Conservation (phyloP, 225 moss, liverwort and hornwort species). For the Neckera pumila region DNA sequence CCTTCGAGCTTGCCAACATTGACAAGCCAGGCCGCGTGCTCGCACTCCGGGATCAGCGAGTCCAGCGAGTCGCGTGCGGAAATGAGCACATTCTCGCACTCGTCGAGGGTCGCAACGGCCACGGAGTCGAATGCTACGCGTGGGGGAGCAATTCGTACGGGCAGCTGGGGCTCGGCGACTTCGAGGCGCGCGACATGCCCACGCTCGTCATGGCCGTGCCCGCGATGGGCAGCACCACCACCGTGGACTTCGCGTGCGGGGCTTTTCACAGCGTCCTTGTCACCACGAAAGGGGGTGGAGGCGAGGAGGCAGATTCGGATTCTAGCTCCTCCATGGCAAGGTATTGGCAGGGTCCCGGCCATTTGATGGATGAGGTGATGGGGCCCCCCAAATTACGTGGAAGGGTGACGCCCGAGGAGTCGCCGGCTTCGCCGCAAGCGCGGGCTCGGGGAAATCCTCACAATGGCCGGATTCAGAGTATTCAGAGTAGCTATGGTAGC, state of each 20-base stretch:
- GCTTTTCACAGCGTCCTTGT: conserved; percentile 33
- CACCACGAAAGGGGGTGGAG: not conserved
- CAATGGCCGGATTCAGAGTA: not conserved
- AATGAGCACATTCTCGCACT: conserved; percentile 44
- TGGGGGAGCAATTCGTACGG: conserved; percentile 43
- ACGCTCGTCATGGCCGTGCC: not conserved
- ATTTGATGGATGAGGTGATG: conserved; percentile 6
- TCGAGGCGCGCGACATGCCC: conserved; percentile 8
- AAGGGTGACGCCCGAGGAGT: conserved; percentile 3
- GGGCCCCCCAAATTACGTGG: conserved; percentile 1
- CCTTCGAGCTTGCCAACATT: conserved; percentile 18
- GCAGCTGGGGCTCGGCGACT: conserved; percentile 38
- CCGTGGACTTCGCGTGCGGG: conserved; percentile 37
- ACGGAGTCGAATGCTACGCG: conserved; percentile 16
- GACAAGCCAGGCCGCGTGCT: conserved; percentile 28
- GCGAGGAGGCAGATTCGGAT: not conserved
- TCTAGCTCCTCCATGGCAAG: not conserved
- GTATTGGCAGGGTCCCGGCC: not conserved
- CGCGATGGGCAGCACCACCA: not conserved
- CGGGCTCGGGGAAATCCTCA: conserved; percentile 7
- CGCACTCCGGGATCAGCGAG: conserved; percentile 3
- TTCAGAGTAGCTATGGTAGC: not conserved
- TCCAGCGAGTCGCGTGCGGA: conserved; percentile 38
- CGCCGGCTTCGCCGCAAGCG: conserved; percentile 3
- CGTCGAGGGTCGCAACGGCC: not conserved